These are phyloP conservation scores for Heliosperma pusillum DNA, from an alignment of 148 eudicot species.

Conservation along the genomic window DNA sequence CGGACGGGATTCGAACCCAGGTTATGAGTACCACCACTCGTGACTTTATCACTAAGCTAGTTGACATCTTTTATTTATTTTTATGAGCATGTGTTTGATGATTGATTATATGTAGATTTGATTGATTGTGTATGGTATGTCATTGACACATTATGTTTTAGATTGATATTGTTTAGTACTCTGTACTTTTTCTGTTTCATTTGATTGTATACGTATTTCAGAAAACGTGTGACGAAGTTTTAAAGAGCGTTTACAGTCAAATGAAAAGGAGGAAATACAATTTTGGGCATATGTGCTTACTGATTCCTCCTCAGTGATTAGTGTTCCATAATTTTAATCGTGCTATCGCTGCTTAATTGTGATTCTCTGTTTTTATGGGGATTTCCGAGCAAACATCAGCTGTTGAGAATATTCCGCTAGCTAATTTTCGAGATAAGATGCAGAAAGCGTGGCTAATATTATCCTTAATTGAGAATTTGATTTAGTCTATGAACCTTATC, in stretches of 20 bases:
- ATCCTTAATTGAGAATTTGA: conserved; percentile 3
- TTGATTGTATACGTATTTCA: too few species aligned
- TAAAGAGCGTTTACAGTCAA: not conserved
- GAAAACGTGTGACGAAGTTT: too few species aligned
- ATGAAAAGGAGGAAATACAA: not conserved
- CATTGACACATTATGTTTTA: not conserved
- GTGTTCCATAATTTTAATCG: not conserved
- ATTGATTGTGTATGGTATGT: not conserved
- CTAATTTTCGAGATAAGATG: conserved; percentile 2
- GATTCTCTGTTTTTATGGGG: conserved; percentile 14
- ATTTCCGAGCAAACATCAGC: conserved; percentile 1
- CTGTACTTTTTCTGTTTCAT: too few species aligned
- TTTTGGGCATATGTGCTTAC: not conserved
- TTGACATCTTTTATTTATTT: too few species aligned
- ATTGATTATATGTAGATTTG: too few species aligned
- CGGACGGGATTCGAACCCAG: too few species aligned
- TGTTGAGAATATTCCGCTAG: not conserved
- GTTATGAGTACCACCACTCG: too few species aligned
- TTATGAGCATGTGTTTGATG: too few species aligned
- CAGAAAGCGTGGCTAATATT: not conserved
- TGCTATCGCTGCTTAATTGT: conserved; percentile 15
- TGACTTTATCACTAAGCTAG: too few species aligned
- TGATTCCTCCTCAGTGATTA: not conserved
- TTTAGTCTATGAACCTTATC: conserved; percentile 7
- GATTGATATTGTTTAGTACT: too few species aligned